Conservation (phyloP, 441 rosid species). For the Arabidopsis hybrid region DNA sequence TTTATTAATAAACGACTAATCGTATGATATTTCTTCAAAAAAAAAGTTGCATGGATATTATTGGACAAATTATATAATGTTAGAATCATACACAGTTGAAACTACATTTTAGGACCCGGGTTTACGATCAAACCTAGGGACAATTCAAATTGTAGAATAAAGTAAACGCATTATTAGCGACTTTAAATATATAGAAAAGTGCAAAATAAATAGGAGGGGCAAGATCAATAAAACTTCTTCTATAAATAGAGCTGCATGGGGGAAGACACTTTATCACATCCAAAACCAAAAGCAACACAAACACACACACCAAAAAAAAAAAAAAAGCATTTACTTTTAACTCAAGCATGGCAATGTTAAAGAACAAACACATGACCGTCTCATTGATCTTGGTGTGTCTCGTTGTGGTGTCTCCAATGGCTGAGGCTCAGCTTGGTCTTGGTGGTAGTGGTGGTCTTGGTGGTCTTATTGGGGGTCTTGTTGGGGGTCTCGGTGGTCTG, state of each 20-base stretch:
- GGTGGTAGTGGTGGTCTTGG: constrained; percentile 17
- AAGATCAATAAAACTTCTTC: constrained; percentile 13
- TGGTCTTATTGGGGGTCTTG: constrained; percentile 26
- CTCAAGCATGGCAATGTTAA: constrained; percentile 30
- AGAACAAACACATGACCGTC: constrained; percentile 35
- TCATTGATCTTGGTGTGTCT: constrained; percentile 39
- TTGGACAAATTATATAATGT: background rate
- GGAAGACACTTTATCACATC: constrained; percentile 43
- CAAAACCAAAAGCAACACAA: constrained; percentile 26
- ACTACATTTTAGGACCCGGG: constrained; percentile 1
- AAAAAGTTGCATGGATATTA: background rate
- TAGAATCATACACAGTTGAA: background rate
- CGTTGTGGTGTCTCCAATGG: constrained; percentile 40
- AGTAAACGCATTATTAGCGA: constrained; percentile 4
- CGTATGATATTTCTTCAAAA: background rate
- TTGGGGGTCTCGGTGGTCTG: constrained; percentile 20
- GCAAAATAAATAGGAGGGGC: background rate
- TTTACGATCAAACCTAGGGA: constrained; percentile 22
- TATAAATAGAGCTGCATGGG: constrained; percentile 44
- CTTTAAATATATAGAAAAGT: background rate
- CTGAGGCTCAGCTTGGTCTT: constrained; percentile 44
- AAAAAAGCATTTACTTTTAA: background rate
- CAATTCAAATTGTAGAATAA: background rate
- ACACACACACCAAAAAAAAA: background rate
- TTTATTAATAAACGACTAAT: background rate